These are phyloP conservation scores for Omphalotus olearius DNA, from an alignment of 1,284 basidiomycete species.

Conservation along the genomic window DNA sequence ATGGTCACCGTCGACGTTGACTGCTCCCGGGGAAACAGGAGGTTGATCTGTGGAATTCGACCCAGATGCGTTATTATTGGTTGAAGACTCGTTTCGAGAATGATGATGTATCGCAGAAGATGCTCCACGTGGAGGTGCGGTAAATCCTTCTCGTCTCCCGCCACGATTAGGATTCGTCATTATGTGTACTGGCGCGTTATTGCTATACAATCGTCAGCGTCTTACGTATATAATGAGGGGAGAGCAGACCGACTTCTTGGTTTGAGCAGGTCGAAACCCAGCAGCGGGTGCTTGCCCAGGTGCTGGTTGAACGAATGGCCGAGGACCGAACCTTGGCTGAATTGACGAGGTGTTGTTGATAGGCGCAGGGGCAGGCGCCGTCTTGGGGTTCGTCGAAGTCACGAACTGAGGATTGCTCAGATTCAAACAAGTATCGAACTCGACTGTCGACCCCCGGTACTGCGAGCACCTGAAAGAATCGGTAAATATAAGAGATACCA, in stretches of 20 bases:
- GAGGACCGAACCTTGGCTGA: constrained; percentile 61
- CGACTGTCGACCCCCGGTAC: constrained; percentile 84
- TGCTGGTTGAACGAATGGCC: constrained; percentile 51
- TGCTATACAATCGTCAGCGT: constrained; percentile 15
- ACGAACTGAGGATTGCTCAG: constrained; percentile 79
- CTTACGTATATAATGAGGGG: constrained; percentile 5
- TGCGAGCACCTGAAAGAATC: constrained; percentile 68
- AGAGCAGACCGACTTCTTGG: constrained; percentile 17
- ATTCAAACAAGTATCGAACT: constrained; percentile 85
- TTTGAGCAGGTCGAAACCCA: constrained; percentile 57
- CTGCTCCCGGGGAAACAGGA: neutral
- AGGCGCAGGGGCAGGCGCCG: constrained; percentile 38
- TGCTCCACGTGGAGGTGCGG: neutral
- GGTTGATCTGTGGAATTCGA: no score
- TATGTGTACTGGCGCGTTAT: constrained; percentile 39
- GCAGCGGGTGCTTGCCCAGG: constrained; percentile 48
- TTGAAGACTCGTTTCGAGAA: neutral
- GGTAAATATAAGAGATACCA: neutral
- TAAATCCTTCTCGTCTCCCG: constrained; percentile 22
- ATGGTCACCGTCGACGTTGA: constrained; percentile 1
- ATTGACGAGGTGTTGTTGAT: constrained; percentile 18
- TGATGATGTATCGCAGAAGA: neutral
- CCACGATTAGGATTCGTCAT: constrained; percentile 70
- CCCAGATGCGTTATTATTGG: neutral
- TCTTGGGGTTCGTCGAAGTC: constrained; percentile 60